Evolutionary conservation across 345 rosid genomes (phyloP), one percentile per base, ranked within the genome.

Genomic region (Angophora floribunda): DNA sequence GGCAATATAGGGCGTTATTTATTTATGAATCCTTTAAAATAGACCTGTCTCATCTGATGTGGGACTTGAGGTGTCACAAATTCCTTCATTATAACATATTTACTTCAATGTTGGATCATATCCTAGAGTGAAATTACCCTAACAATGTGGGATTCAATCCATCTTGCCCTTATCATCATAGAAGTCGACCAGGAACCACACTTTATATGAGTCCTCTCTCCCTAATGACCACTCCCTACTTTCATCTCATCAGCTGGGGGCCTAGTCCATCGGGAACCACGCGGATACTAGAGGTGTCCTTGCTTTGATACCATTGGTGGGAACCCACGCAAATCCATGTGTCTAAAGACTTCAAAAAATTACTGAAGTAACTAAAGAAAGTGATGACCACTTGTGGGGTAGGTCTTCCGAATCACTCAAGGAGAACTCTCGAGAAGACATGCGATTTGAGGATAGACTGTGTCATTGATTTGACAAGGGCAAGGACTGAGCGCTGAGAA

Each of bases 41-140:
- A 4, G 19, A 67, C 0, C 5, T 11, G 3, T 15, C 44, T 1
- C 4, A 67, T 67, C 17, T 11, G 9, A 0, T 7, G 5, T 67
- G 16, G 9, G 1, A 67, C 21, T 67, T 67, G 22, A 67, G 78
- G 9, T 65, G 6, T 30, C 44, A 30, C 10, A 30, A 65, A n/a
- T 15, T 65, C 21, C 41, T 65, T 30, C 21, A 7, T 21, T 15
- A 3, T 65, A 30, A 65, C 2, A 21, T n/a, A 14, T 21, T 2
- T 15, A 65, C 78, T 30, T 30, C 22, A 14, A 0, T 67, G 78
- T 67, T 32, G 41, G 78, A 67, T 67, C 78, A 30, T 1, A 67
- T 67, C 21, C 44, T 21, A 30, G 17, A 67, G 41, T 15, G 44
- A 30, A 65, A 14, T 65, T 65, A 19, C 44, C 0, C 44, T 0